phyloP scores from a whole-genome alignment of 192 early-diverging fungal species.

The Gigaspora rosea region DNA sequence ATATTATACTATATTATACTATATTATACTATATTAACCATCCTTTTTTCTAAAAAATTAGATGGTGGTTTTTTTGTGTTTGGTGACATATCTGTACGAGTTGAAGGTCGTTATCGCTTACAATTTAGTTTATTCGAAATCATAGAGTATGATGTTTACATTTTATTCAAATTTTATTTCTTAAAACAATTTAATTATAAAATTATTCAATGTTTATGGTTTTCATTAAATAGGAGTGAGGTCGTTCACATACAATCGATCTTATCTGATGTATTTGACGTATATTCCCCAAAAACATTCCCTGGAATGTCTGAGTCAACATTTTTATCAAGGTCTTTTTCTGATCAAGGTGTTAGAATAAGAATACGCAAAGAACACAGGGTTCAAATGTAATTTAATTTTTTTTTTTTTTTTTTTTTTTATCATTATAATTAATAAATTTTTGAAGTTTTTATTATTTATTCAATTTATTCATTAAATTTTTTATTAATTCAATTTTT shows the following conservation, averaged over 20 bases:
- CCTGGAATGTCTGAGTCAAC: constrained; percentile 92
- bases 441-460: too few relatives aligned
- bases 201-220: too few relatives aligned
- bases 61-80: constrained; percentile 95
- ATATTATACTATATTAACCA: not conserved
- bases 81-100: constrained; percentile 84
- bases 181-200: too few relatives aligned
- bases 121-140: constrained; percentile 91
- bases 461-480: too few relatives aligned
- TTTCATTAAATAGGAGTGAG: constrained; percentile 48
- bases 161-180: not conserved
- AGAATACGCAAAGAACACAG: constrained; percentile 84
- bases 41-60: not conserved
- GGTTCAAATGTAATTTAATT: constrained; percentile 23
- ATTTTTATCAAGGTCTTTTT: constrained; percentile 83
- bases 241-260: constrained; percentile 66
- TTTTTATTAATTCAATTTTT: too few relatives aligned
- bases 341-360: constrained; percentile 93
- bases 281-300: constrained; percentile 85
- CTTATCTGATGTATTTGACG: constrained; percentile 72
- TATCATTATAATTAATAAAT: too few relatives aligned
- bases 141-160: constrained; percentile 42
- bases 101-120: constrained; percentile 80
- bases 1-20: too few relatives aligned
- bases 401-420: not conserved